These are phyloP conservation scores for Coriaria nepalensis DNA, from an alignment of 306 rosid genomes.

Conservation along the genomic window DNA sequence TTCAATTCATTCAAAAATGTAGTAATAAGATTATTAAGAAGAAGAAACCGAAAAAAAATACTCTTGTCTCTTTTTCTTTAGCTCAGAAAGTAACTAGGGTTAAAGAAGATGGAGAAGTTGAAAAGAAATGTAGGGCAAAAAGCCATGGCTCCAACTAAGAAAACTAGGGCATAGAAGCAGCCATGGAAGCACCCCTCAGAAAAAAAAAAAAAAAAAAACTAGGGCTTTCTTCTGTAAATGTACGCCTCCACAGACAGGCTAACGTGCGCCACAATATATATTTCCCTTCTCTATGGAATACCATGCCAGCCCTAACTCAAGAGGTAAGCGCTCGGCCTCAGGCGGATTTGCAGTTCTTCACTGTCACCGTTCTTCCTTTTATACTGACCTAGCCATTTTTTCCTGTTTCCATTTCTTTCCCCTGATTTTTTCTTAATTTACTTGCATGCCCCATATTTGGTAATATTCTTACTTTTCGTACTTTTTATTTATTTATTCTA, in stretches of 20 bases:
- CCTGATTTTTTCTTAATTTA: neutral
- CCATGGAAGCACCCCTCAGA: conserved; percentile 14
- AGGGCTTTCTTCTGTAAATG: conserved; percentile 4
- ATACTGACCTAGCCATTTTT: conserved; percentile 2
- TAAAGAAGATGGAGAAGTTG: neutral
- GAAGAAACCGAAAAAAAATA: no score
- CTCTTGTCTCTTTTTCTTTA: no score
- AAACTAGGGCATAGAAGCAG: conserved; percentile 16
- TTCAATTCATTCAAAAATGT: no score
- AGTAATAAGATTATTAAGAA: no score
- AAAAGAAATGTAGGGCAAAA: conserved; percentile 19
- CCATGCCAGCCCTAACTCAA: conserved; percentile 32
- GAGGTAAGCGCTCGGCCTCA: conserved; percentile 36
- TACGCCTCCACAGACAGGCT: conserved; percentile 24
- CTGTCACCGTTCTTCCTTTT: neutral
- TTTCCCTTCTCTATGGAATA: conserved; percentile 34
- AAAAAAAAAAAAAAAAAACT: no score
- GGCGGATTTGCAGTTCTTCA: conserved; percentile 4
- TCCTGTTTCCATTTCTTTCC: neutral
- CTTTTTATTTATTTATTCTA: neutral
- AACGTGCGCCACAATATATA: conserved; percentile 23
- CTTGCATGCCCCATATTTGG: neutral
- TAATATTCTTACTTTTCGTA: neutral
- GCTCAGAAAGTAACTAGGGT: neutral
- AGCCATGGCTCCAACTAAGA: conserved; percentile 16